Evolutionary conservation across 805 yeast genomes (phyloP).

Genomic region (Zygosaccharomyces siamensis): DNA sequence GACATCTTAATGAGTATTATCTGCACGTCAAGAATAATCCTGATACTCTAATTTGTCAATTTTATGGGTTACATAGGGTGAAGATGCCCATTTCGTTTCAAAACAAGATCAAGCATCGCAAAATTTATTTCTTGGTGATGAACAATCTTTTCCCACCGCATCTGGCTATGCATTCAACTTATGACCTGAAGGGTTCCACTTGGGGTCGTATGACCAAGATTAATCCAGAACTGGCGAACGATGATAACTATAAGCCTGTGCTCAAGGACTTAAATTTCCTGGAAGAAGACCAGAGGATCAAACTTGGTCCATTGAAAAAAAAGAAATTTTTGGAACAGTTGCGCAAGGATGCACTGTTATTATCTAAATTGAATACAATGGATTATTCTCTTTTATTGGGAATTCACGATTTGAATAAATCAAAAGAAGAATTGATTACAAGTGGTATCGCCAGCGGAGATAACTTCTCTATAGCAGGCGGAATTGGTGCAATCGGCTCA

Average conservation of each 20-base stretch:
- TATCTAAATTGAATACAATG: constrained; percentile 81
- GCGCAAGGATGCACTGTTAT: constrained; percentile 64
- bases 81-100: constrained; percentile 66
- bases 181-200: constrained; percentile 90
- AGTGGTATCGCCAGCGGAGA: constrained; percentile 1
- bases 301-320: constrained; percentile 69
- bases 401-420: constrained; percentile 67
- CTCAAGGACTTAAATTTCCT: constrained; percentile 89
- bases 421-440: constrained; percentile 42
- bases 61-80: constrained; percentile 90
- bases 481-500: background rate
- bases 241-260: constrained; percentile 40
- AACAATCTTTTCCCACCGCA: constrained; percentile 95
- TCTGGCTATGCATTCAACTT: constrained; percentile 75
- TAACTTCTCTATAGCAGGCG: too few species aligned
- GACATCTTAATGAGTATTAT: constrained; percentile 69
- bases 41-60: constrained; percentile 86
- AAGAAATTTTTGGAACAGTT: constrained; percentile 62
- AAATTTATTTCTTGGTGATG: constrained; percentile 93
- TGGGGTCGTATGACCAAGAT: constrained; percentile 64
- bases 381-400: constrained; percentile 91
- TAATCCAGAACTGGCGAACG: constrained; percentile 18
- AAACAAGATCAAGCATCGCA: constrained; percentile 45
- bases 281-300: constrained; percentile 55
- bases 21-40: constrained; percentile 78